These are phyloP conservation scores for Lichtheimia corymbifera DNA, from an alignment of 371 early-diverging fungal genomes.

Conservation along the genomic window DNA sequence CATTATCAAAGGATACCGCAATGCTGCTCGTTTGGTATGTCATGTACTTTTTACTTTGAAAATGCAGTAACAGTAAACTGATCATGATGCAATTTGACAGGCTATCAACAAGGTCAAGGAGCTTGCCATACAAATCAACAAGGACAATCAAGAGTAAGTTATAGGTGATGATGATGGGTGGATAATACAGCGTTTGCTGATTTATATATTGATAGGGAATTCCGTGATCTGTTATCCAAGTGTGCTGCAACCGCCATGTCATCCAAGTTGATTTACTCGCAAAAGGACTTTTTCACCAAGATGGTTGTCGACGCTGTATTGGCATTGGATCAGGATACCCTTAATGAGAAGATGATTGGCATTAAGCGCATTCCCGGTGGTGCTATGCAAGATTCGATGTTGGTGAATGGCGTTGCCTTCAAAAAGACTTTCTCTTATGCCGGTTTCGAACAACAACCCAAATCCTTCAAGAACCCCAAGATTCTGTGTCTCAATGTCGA, in stretches of 20 bases:
- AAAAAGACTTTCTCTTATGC: conserved; percentile 99
- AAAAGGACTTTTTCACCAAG: conserved; percentile 97
- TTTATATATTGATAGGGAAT: conserved; percentile 52
- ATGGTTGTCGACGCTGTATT: conserved; percentile 99
- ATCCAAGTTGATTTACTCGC: conserved; percentile 97
- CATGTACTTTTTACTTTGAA: background rate
- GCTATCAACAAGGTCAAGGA: conserved; percentile 88
- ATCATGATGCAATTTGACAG: conserved; percentile 24
- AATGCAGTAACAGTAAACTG: background rate
- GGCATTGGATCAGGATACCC: conserved; percentile 87
- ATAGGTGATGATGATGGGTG: background rate
- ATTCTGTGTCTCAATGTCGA: conserved; percentile 97
- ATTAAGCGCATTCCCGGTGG: conserved; percentile 99
- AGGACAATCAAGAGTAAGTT: conserved; percentile 71
- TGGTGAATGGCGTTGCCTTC: conserved; percentile 99
- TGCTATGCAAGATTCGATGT: conserved; percentile 97
- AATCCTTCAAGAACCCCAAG: conserved; percentile 93
- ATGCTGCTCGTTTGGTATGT: conserved; percentile 75
- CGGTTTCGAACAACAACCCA: conserved; percentile 99
- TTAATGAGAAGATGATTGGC: conserved; percentile 95
- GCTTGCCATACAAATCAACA: conserved; percentile 77
- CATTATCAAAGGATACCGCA: conserved; percentile 93
- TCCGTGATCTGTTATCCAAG: conserved; percentile 91
- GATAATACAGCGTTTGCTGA: background rate
- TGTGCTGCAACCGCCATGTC: conserved; percentile 99